Evolutionary conservation across 2,329 filamentous ascomycete species (phyloP), one percentile per base, ranked within the genome.

Genomic region (Aschersonia sp.): DNA sequence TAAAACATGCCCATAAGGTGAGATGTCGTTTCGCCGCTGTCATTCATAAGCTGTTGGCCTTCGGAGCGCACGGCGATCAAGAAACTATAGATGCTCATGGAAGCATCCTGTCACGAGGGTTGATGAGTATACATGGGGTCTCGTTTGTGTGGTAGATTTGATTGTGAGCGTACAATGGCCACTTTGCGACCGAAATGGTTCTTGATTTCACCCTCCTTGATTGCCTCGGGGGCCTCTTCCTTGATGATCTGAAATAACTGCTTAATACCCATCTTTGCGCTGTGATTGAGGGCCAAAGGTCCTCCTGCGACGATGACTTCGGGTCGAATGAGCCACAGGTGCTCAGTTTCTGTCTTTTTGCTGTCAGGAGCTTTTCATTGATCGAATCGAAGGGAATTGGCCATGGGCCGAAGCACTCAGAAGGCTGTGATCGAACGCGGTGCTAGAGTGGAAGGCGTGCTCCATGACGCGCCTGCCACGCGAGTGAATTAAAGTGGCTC

Each of bases 1-100:
- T 98, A 98, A 72, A 98, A 98, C 81, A 98, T 90, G 60, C 92
- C 92, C 89, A 98, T 97, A 12, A 98, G 72, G 64, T 98, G 92
- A 14, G 92, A 98, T 1, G 92, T 98, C 2, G 92, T 98, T 66
- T 97, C 88, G 59, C 92, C 92, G 46, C 82, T 83, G 60, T 98
- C 92, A 66, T 83, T 94, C 76, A 83, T 97, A 58, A 98, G 82
- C 67, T 96, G 88, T 65, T 98, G 87, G 57, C 92, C 92, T 58
- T 95, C 88, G 58, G 89, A 96, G 57, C 92, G 88, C 48, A 98
- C 92, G 45, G 92, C 92, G 63, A 98, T 92, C 51, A 98, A 79
- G 72, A 98, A 98, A 67, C 87, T 94, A 75, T 98, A 98, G 60
- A 98, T 89, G 68, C 87, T 94, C 92, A 98, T 98, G 44, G 92